Evolutionary conservation across 345 rosid genomes (phyloP).

Genomic region (Nasturtium officinale): DNA sequence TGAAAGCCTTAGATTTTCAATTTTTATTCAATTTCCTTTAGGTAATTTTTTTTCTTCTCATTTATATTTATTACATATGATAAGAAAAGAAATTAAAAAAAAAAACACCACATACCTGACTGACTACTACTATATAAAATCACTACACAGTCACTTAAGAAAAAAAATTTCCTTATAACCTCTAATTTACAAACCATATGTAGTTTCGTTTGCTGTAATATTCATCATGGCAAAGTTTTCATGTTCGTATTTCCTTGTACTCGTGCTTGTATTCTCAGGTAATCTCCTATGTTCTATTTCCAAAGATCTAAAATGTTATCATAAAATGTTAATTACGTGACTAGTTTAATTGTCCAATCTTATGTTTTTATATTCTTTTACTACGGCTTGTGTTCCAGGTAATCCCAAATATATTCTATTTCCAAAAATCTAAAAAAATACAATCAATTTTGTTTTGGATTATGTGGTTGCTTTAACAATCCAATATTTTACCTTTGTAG

Average conservation of each 20-base stretch:
- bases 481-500: neutral
- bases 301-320: neutral
- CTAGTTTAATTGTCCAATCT: neutral
- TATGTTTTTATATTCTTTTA: neutral
- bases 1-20: no score
- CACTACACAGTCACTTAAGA: neutral
- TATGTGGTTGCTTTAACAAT: neutral
- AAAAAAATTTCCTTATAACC: neutral
- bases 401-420: no score
- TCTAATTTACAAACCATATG: neutral
- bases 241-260: neutral
- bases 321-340: neutral
- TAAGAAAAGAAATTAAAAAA: no score
- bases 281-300: neutral
- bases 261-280: constrained; percentile 30
- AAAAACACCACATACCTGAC: no score
- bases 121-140: neutral
- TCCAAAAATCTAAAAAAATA: no score
- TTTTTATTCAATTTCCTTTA: no score
- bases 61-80: neutral
- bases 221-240: constrained; percentile 24
- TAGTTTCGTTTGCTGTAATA: neutral
- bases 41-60: neutral
- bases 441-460: no score
- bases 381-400: neutral